phyloP scores from a whole-genome alignment of 257 asterid species.

The Mentha longifolia region DNA sequence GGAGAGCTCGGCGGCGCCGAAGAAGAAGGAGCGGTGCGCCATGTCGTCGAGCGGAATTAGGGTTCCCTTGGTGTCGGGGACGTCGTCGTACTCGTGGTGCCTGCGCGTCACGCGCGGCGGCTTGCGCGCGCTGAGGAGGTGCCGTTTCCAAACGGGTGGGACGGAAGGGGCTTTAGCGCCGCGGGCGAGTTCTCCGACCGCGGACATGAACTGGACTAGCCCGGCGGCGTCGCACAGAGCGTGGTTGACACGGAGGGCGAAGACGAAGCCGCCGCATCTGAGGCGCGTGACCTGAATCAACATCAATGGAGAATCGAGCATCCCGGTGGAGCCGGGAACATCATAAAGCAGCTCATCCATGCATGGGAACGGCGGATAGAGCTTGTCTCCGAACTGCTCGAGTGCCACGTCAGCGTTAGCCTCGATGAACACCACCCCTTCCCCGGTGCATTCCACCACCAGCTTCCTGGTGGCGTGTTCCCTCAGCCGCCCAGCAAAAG shows the following conservation, averaged over 20 bases:
- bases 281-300: slow-evolving; percentile 60
- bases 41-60: too few relatives aligned
- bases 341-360: slow-evolving; percentile 61
- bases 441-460: slow-evolving; percentile 76
- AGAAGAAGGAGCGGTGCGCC: too few relatives aligned
- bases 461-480: slow-evolving; percentile 53
- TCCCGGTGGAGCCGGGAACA: slow-evolving; percentile 55
- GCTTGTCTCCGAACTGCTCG: slow-evolving; percentile 54
- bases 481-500: slow-evolving; percentile 69
- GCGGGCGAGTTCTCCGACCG: slow-evolving; percentile 66
- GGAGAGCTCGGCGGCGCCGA: too few relatives aligned
- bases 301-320: slow-evolving; percentile 49
- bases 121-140: slow-evolving; percentile 54
- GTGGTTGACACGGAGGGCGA: slow-evolving; percentile 69
- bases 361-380: slow-evolving; percentile 65
- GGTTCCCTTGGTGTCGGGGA: too few relatives aligned
- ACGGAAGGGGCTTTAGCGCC: slow-evolving; percentile 57
- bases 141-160: slow-evolving; percentile 64
- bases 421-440: slow-evolving; percentile 61
- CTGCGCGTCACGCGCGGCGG: slow-evolving; percentile 39
- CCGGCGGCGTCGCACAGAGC: slow-evolving; percentile 70
- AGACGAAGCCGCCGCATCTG: slow-evolving; percentile 50
- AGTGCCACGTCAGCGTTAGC: too few relatives aligned
- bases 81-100: too few relatives aligned
- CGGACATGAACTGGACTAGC: slow-evolving; percentile 59